Base-by-base conservation (phyloP, 2,329 filamentous ascomycete species). In the Nigrospora sphaerica region DNA sequence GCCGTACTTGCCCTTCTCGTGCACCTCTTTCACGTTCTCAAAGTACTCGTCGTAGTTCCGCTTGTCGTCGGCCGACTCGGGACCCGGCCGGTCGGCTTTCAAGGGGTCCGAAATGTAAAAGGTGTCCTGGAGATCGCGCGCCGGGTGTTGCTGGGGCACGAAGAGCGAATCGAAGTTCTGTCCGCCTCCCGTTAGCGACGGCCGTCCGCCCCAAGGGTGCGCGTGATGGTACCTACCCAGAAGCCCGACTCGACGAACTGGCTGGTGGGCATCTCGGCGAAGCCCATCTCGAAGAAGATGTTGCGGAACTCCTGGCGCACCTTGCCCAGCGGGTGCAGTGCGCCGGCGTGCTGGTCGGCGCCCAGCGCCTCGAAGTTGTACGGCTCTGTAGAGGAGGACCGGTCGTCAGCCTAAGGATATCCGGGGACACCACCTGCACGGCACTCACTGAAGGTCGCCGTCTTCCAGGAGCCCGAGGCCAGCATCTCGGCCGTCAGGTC, bases 271-370 rank as follows among this genome's bases (percentile, higher is more conserved):
- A 98, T 97, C 74, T 98, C 93, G 61, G 92, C 85, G 73, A 97
- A 98, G 45, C 92, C 93, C 84, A 95, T 95, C 65, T 95, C 90
- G 71, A 98, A 97, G 82, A 98, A 98, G 64, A 98, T 96, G 63
- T 93, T 87, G 48, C 93, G 79, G 78, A 98, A 95, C 70, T 97
- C 93, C 59, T 88, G 81, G 57, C 93, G 86, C 58, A 97, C 92
- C 75, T 97, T 97, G 72, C 90, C 96, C 56, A 98, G 72, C 62
- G 84, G 82, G 62, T 77, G 85, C 61, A 78, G 67, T 13, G 80
- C 77, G 44, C 81, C 80, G 13, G 80, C 72, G 52, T 75, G 72
- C 63, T 83, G 80, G 55, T 81, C 77, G 3, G 76, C 71, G 18
- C 81, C 81, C 33, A 83, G 69, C 3, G 75, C 72, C 42, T 72